These are phyloP conservation scores for Candida sojae DNA, from an alignment of 1,139 yeast genomes.

Conservation along the genomic window DNA sequence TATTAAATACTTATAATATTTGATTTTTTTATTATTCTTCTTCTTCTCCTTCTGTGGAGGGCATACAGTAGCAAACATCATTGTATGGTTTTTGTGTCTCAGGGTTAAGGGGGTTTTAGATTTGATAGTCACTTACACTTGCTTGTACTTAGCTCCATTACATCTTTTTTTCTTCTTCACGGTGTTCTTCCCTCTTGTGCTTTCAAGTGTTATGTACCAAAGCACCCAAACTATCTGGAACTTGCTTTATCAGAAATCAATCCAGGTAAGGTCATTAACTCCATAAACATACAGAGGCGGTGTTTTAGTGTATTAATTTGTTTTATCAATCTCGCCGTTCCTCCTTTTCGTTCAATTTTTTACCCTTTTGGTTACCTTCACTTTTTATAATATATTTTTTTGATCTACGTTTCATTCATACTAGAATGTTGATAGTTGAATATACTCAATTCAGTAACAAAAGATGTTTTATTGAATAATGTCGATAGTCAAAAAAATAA, in stretches of 20 bases:
- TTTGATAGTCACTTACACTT: background rate
- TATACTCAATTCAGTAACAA: slow-evolving; percentile 1
- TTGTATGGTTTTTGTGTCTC: background rate
- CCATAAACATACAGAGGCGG: background rate
- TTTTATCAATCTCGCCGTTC: background rate
- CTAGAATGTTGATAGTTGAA: slow-evolving; percentile 1
- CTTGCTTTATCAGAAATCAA: background rate
- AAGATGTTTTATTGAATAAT: slow-evolving; percentile 1
- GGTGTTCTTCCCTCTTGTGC: background rate
- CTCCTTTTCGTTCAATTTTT: background rate
- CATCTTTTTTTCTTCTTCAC: background rate
- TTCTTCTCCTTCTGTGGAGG: no score
- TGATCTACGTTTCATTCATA: slow-evolving; percentile 1
- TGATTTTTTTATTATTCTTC: no score
- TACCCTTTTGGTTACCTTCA: no score
- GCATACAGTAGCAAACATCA: no score
- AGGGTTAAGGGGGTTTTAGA: slow-evolving; percentile 3
- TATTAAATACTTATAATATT: no score
- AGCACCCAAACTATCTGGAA: background rate
- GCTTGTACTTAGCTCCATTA: background rate
- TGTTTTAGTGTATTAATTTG: background rate
- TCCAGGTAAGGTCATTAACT: background rate
- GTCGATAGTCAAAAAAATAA: background rate
- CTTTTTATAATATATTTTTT: no score
- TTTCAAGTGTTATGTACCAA: background rate